phyloP scores from a whole-genome alignment of 2,329 filamentous ascomycete genomes.

The Ploettnerulaceae sp. region DNA sequence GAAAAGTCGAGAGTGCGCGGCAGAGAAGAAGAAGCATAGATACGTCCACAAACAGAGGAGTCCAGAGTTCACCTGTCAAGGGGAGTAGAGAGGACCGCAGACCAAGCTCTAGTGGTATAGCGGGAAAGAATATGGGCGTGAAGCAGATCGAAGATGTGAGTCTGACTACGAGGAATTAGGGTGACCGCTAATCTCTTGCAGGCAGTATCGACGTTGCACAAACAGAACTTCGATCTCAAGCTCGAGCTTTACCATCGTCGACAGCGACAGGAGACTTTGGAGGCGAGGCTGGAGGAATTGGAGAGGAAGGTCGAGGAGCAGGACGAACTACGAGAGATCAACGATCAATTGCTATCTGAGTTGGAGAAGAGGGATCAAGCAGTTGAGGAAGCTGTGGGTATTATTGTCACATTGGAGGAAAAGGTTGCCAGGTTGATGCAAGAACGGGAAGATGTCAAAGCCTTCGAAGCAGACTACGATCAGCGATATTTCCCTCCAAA shows the following conservation, averaged over 20 bases:
- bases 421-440: conserved; percentile 49
- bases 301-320: conserved; percentile 40
- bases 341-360: conserved; percentile 53
- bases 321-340: conserved; percentile 50
- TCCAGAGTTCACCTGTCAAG: conserved; percentile 32
- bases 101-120: conserved; percentile 29
- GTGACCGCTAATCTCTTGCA: conserved; percentile 31
- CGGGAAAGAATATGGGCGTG: conserved; percentile 51
- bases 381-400: conserved; percentile 63
- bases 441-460: conserved; percentile 50
- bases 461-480: conserved; percentile 40
- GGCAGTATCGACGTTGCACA: conserved; percentile 64
- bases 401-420: conserved; percentile 63
- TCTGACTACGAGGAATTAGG: not conserved
- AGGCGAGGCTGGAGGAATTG: conserved; percentile 51
- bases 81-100: conserved; percentile 23
- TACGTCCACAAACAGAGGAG: conserved; percentile 17
- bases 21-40: conserved; percentile 26
- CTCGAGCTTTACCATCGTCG: conserved; percentile 66
- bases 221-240: conserved; percentile 74
- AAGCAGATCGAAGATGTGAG: conserved; percentile 65
- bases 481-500: conserved; percentile 21
- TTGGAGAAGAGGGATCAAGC: conserved; percentile 66
- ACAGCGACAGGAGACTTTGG: conserved; percentile 56
- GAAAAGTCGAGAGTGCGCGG: conserved; percentile 31